phyloP scores from a whole-genome alignment of 768 basidiomycete species.

The Suillus subaureus region DNA sequence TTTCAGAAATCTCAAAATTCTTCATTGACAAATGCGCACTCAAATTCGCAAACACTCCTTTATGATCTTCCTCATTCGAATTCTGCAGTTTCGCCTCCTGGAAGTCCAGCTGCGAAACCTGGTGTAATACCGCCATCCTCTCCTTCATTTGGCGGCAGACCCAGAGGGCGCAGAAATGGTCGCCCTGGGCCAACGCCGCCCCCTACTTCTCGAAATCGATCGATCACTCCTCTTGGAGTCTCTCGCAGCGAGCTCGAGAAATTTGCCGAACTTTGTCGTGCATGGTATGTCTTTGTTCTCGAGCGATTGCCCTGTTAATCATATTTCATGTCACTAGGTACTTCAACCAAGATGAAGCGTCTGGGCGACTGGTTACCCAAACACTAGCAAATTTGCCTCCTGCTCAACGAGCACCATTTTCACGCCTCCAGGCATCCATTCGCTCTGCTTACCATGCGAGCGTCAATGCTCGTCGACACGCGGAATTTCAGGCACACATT shows the following conservation, averaged over 20 bases:
- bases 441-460: slow-evolving; percentile 84
- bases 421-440: slow-evolving; percentile 83
- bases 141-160: slow-evolving; percentile 53
- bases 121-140: slow-evolving; percentile 57
- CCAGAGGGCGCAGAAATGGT: slow-evolving; percentile 50
- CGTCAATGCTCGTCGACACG: slow-evolving; percentile 71
- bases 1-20: slow-evolving; percentile 49
- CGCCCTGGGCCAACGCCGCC: slow-evolving; percentile 55
- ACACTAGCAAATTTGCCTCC: slow-evolving; percentile 79
- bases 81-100: slow-evolving; percentile 55
- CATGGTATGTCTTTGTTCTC: slow-evolving; percentile 56
- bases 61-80: slow-evolving; percentile 72
- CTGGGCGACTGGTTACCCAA: slow-evolving; percentile 80
- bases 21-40: slow-evolving; percentile 43
- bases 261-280: slow-evolving; percentile 76
- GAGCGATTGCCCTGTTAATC: slow-evolving; percentile 14
- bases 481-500: slow-evolving; percentile 86
- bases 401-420: slow-evolving; percentile 84
- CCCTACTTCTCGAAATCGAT: slow-evolving; percentile 61
- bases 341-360: slow-evolving; percentile 77
- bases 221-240: slow-evolving; percentile 69
- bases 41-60: slow-evolving; percentile 65
- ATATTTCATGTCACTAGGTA: slow-evolving; percentile 54
- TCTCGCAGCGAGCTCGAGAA: slow-evolving; percentile 70
- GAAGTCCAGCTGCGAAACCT: slow-evolving; percentile 48